phyloP scores from a whole-genome alignment of 2,329 filamentous ascomycete species.

The Parafenestella ontariensis region DNA sequence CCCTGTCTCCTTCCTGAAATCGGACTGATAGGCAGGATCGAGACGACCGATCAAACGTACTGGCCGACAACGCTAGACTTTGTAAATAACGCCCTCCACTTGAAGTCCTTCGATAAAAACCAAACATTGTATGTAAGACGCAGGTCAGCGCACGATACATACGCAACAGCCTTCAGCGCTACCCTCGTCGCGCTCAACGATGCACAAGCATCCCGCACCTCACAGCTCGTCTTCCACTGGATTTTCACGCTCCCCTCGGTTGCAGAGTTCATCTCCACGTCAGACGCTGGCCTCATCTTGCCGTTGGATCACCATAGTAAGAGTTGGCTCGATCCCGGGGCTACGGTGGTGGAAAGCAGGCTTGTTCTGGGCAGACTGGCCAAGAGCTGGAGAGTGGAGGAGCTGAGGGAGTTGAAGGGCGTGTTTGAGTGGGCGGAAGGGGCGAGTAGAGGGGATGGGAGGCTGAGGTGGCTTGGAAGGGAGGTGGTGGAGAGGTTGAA shows the following conservation, averaged over 20 bases:
- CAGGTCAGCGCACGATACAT: slow-evolving; percentile 64
- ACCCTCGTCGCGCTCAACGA: slow-evolving; percentile 78
- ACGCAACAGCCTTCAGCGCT: slow-evolving; percentile 71
- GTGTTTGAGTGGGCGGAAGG: slow-evolving; percentile 72
- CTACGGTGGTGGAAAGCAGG: slow-evolving; percentile 73
- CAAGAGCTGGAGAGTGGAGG: slow-evolving; percentile 54
- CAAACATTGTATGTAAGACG: slow-evolving; percentile 79
- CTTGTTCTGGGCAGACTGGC: slow-evolving; percentile 64
- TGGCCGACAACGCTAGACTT: slow-evolving; percentile 87
- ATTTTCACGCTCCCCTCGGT: slow-evolving; percentile 70
- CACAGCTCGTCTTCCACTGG: slow-evolving; percentile 70
- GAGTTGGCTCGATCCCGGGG: slow-evolving; percentile 59
- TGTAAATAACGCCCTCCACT: slow-evolving; percentile 65
- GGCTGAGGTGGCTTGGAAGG: slow-evolving; percentile 61
- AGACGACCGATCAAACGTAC: slow-evolving; percentile 70
- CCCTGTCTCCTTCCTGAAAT: slow-evolving; percentile 71
- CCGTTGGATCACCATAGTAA: slow-evolving; percentile 53
- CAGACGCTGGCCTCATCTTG: slow-evolving; percentile 63
- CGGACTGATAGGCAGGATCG: slow-evolving; percentile 66
- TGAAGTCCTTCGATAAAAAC: slow-evolving; percentile 69
- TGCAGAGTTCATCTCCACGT: slow-evolving; percentile 54
- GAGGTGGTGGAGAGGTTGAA: slow-evolving; percentile 64
- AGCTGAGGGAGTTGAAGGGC: slow-evolving; percentile 66
- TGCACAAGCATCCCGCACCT: slow-evolving; percentile 50
- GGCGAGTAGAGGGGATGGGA: slow-evolving; percentile 41